Conservation (phyloP, 2,329 filamentous ascomycete genomes). For the Nannizziopsis arthrosporioides region DNA sequence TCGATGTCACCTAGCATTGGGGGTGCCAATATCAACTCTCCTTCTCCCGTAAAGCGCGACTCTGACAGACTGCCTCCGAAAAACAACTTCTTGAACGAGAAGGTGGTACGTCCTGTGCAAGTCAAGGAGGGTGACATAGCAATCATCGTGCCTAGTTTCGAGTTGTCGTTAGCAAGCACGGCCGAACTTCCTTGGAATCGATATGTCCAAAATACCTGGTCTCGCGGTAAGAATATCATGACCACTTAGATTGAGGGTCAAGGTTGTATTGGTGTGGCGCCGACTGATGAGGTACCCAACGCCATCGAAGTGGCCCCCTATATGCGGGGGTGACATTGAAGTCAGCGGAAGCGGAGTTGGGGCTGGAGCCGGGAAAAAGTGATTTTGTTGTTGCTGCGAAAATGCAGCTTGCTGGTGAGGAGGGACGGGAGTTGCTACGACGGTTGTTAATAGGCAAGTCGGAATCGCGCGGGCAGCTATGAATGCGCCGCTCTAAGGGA, state of each 20-base stretch:
- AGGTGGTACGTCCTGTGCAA: conserved; percentile 70
- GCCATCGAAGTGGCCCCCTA: conserved; percentile 93
- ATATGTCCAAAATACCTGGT: conserved; percentile 44
- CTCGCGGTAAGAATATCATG: conserved; percentile 73
- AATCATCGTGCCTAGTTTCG: conserved; percentile 62
- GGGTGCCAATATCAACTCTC: conserved; percentile 77
- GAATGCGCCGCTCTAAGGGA: too few species aligned
- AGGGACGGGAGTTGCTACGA: too few species aligned
- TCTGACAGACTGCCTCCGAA: conserved; percentile 65
- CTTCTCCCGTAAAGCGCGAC: conserved; percentile 77
- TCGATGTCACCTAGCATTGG: conserved; percentile 73
- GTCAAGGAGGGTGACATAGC: conserved; percentile 85
- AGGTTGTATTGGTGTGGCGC: conserved; percentile 75
- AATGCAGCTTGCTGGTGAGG: too few species aligned
- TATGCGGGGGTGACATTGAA: conserved; percentile 48
- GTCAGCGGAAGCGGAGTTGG: conserved; percentile 24
- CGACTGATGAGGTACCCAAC: conserved; percentile 90
- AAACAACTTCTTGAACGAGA: conserved; percentile 84
- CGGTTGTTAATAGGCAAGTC: too few species aligned
- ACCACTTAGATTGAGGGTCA: conserved; percentile 81
- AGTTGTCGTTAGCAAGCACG: not conserved
- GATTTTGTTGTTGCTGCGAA: conserved; percentile 20
- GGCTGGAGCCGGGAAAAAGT: conserved; percentile 49
- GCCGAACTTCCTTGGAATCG: not conserved
- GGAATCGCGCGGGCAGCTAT: too few species aligned